A percentile compares a stretch with the other conserved stretches of the same genome.
Evolutionary conservation across 257 asterid genomes (phyloP).

Genomic region (Solanum ahanhuiri): DNA sequence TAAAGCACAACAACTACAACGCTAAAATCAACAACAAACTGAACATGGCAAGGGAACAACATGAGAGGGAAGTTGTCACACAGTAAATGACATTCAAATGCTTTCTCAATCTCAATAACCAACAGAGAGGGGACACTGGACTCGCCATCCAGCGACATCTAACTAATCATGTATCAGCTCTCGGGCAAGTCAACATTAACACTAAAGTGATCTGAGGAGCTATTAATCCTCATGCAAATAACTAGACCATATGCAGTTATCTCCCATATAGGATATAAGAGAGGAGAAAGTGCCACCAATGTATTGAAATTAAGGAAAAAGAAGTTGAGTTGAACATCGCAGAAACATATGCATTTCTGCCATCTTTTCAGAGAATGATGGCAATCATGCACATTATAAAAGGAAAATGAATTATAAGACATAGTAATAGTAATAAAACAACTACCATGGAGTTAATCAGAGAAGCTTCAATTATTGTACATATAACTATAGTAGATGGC

Average conservation of each 20-base stretch:
- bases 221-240: neutral
- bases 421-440: no score
- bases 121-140: neutral
- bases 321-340: neutral
- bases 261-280: neutral
- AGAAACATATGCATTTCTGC: no score
- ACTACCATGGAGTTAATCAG: no score
- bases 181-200: neutral
- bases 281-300: neutral
- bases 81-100: neutral
- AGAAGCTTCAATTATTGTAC: no score
- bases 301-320: neutral
- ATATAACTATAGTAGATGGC: no score
- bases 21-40: neutral
- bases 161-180: neutral
- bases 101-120: neutral
- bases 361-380: no score
- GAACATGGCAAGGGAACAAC: neutral
- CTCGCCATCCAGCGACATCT: neutral
- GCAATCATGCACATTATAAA: no score
- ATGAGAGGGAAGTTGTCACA: neutral
- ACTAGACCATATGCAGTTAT: neutral
- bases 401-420: no score
- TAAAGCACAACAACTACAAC: no score
- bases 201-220: neutral